Conservation (phyloP, 805 yeast species). For the Saccharomycopsis synnaedendra region DNA sequence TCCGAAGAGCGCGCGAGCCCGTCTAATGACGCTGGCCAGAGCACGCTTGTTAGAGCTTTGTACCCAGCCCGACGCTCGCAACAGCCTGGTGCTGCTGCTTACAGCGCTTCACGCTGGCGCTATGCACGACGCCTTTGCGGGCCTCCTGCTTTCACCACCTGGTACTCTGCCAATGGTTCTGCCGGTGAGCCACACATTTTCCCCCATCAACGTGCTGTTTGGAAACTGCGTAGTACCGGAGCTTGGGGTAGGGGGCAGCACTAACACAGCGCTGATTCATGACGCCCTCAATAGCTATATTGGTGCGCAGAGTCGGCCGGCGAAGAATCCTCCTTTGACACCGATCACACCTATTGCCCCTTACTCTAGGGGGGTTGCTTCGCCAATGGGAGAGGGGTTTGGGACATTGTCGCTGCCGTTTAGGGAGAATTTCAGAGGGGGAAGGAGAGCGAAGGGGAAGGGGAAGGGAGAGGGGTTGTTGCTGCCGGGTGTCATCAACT, state of each 20-base stretch:
- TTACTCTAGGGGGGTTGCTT: no score
- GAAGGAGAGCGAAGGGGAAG: neutral
- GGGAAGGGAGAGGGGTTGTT: no score
- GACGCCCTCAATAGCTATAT: slow-evolving; percentile 9
- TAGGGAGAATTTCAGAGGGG: slow-evolving; percentile 2
- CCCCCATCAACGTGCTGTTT: slow-evolving; percentile 13
- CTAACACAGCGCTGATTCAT: slow-evolving; percentile 2
- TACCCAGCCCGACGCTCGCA: neutral
- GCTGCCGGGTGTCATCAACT: no score
- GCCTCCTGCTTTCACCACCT: slow-evolving; percentile 1
- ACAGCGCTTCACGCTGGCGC: neutral
- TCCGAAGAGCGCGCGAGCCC: neutral
- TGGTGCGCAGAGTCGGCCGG: neutral
- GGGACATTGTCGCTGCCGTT: slow-evolving; percentile 3
- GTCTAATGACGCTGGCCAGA: slow-evolving; percentile 25
- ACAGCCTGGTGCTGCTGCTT: neutral
- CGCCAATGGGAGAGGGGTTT: no score
- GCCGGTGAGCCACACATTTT: slow-evolving; percentile 13
- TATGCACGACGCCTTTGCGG: slow-evolving; percentile 6
- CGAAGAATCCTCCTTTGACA: slow-evolving; percentile 12
- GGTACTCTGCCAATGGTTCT: slow-evolving; percentile 8
- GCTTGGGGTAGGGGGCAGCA: neutral
- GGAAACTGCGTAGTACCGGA: slow-evolving; percentile 11
- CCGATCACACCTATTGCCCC: slow-evolving; percentile 14
- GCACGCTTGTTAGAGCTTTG: slow-evolving; percentile 23